phyloP scores from a whole-genome alignment of 2,329 filamentous ascomycete genomes.

The Leptographium radiaticola region DNA sequence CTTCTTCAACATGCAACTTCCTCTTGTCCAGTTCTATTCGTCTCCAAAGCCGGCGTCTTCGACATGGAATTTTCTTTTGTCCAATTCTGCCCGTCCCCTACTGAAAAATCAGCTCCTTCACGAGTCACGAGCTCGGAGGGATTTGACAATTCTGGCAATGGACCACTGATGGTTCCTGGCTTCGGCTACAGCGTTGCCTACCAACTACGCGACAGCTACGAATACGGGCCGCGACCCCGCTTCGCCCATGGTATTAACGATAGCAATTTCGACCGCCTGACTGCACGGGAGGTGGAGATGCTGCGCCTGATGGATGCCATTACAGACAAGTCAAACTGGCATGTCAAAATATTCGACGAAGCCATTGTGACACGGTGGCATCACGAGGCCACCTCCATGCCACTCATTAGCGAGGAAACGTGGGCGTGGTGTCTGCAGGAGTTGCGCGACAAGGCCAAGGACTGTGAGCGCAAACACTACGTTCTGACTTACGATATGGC shows the following conservation, averaged over 20 bases:
- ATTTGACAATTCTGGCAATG: conserved; percentile 1
- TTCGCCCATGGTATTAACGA: not conserved
- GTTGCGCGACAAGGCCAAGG: conserved; percentile 34
- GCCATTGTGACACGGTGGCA: conserved; percentile 19
- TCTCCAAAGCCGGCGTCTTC: too few species aligned
- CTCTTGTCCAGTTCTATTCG: too few species aligned
- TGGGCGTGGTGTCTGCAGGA: conserved; percentile 24
- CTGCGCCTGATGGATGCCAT: conserved; percentile 20
- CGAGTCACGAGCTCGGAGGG: not conserved
- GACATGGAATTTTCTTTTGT: too few species aligned
- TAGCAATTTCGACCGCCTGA: not conserved
- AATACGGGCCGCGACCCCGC: not conserved
- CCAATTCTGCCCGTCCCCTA: too few species aligned
- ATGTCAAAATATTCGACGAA: conserved; percentile 19
- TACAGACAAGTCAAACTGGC: conserved; percentile 23
- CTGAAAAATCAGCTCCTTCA: too few species aligned
- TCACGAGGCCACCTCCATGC: conserved; percentile 13
- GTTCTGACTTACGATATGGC: conserved; percentile 28
- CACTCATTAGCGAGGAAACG: not conserved
- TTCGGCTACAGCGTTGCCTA: not conserved
- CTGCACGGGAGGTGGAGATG: conserved; percentile 20
- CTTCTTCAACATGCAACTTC: too few species aligned
- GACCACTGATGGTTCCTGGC: conserved; percentile 1
- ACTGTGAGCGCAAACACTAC: conserved; percentile 23
- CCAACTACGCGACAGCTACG: not conserved